Percentiles rank a stretch among this genome's conserved stretches.
phyloP scores from a whole-genome alignment of 768 basidiomycete species.

The Hortiboletus campestris region DNA sequence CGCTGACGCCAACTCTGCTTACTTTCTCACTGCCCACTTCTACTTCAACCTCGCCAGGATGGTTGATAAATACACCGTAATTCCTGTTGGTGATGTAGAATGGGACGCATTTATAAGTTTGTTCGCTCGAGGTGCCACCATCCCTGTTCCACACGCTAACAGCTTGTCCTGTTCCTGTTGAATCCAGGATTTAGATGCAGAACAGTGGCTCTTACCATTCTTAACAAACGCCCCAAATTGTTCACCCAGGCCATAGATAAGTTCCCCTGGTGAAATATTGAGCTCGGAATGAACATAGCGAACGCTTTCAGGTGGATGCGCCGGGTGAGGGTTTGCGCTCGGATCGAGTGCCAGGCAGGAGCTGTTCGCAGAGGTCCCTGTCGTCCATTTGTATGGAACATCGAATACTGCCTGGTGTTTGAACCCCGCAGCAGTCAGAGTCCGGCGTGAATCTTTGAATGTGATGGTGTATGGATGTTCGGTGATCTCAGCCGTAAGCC shows the following conservation, averaged over 20 bases:
- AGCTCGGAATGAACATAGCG: conserved; percentile 58
- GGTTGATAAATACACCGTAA: conserved; percentile 76
- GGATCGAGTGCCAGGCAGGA: conserved; percentile 57
- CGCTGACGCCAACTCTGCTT: conserved; percentile 59
- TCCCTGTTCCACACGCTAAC: conserved; percentile 73
- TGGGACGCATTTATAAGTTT: conserved; percentile 66
- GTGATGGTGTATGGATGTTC: conserved; percentile 61
- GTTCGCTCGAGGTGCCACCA: conserved; percentile 69
- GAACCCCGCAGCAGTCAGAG: conserved; percentile 39
- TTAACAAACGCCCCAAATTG: conserved; percentile 74
- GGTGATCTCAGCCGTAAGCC: conserved; percentile 51
- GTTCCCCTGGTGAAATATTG: conserved; percentile 65
- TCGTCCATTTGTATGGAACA: conserved; percentile 55
- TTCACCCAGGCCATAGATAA: conserved; percentile 73
- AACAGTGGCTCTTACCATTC: conserved; percentile 51
- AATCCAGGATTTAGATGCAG: conserved; percentile 16
- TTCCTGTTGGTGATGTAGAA: conserved; percentile 69
- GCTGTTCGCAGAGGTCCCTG: conserved; percentile 47
- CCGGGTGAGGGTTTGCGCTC: conserved; percentile 55
- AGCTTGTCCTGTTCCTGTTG: conserved; percentile 42
- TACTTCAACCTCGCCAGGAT: conserved; percentile 73
- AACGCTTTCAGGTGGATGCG: conserved; percentile 39
- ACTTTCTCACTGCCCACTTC: conserved; percentile 70
- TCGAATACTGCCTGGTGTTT: conserved; percentile 57
- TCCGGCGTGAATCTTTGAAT: conserved; percentile 45